phyloP scores from a whole-genome alignment of 768 basidiomycete species.

The Lyophyllum shimeji region DNA sequence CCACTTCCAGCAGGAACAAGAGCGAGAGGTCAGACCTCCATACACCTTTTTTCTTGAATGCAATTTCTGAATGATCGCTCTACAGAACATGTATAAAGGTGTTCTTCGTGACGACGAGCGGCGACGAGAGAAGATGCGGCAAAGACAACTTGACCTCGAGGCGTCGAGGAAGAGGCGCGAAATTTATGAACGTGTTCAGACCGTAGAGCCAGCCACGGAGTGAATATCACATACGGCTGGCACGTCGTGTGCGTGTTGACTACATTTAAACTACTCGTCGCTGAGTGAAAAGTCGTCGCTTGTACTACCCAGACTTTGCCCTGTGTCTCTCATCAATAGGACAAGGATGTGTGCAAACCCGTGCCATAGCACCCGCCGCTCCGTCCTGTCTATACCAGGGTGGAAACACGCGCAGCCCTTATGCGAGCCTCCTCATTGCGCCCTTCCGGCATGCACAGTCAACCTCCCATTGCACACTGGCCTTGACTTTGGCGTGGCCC shows the following conservation, averaged over 20 bases:
- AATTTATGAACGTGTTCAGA: conserved; percentile 57
- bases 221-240: not conserved
- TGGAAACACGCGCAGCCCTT: too few relatives aligned
- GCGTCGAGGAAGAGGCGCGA: conserved; percentile 65
- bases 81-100: conserved; percentile 87
- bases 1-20: conserved; percentile 81
- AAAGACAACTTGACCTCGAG: conserved; percentile 61
- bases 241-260: not conserved
- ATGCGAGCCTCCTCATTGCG: too few relatives aligned
- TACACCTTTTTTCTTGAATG: not conserved
- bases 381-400: too few relatives aligned
- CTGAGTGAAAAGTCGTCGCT: not conserved
- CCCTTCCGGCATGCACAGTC: too few relatives aligned
- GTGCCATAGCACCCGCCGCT: too few relatives aligned
- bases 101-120: conserved; percentile 89
- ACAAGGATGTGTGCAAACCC: too few relatives aligned
- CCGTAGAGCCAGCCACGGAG: conserved; percentile 23
- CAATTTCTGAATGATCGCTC: conserved; percentile 7
- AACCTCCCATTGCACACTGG: too few relatives aligned
- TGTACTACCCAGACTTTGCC: too few relatives aligned
- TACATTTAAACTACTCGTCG: not conserved
- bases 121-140: conserved; percentile 64
- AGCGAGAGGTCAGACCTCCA: conserved; percentile 66
- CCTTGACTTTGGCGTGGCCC: too few relatives aligned
- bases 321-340: too few relatives aligned